Evolutionary conservation across 768 basidiomycete genomes (phyloP), one percentile per base, ranked within the genome.

Genomic region (Suillus lakei): DNA sequence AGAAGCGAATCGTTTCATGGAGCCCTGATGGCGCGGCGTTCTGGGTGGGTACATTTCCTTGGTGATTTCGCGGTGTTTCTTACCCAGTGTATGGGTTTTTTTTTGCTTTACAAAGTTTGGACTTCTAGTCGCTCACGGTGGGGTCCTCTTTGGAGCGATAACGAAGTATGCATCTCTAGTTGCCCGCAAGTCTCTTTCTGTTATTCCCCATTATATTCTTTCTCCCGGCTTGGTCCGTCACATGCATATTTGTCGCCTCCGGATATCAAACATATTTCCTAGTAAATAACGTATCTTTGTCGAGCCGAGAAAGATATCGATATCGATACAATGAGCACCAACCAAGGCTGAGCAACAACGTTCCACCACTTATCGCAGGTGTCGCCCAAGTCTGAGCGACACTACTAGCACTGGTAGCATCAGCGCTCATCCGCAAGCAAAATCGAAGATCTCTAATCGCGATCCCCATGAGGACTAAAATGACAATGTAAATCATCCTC

Each of bases 401-500:
- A 10, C n/a, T 38, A 23, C 12, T 13, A 16, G 3, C 5, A 6
- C 12, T 48, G 3, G 15, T 30, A 21, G 3, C 16, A 39, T 39
- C 23, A 39, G 38, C 56, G 26, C 23, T 26, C 38, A 26, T n/a
- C 21, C 21, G 28, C 34, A 34, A 39, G 5, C 18, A 54, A 51
- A n/a, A 51, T 1, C 21, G 53, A 39, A 39, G 56, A 58, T 58
- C 38, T 7, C 36, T 18, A 38, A 58, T 58, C 56, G 56, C 56
- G 56, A 58, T 58, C 36, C 5, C 26, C 38, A 39, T 7, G 34
- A 56, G 23, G 36, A 23, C 36, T 2, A 53, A 9, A 28, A 51
- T 51, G 26, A n/a, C 23, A 36, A 58, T 58, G 56, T 12, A 58
- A 58, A 58, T 58, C 56, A 58, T 39, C 23, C 8, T 58, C 38